Percentiles rank a stretch among this genome's conserved stretches.
Evolutionary conservation across 1,284 basidiomycete genomes (phyloP).

Genomic region (Leccinum pachyderme): DNA sequence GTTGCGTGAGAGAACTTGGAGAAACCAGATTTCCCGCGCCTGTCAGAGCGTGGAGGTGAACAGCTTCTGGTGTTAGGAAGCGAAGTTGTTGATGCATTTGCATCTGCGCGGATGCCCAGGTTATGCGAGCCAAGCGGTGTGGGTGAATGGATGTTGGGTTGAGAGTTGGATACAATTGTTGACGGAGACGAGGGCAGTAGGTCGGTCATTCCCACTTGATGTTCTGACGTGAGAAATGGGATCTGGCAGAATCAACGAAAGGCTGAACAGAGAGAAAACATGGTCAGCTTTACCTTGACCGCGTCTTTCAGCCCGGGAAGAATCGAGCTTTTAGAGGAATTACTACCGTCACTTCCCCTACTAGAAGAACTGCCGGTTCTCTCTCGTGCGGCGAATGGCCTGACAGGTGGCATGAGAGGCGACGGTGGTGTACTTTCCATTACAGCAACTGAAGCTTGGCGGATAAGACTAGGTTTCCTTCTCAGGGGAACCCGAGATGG

Average conservation of each 20-base stretch:
- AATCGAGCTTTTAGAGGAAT: slow-evolving; percentile 35
- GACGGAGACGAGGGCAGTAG: slow-evolving; percentile 78
- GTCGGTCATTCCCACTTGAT: slow-evolving; percentile 66
- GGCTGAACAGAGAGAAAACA: slow-evolving; percentile 1
- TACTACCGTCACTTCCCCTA: slow-evolving; percentile 35
- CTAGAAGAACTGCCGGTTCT: slow-evolving; percentile 49
- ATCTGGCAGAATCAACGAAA: slow-evolving; percentile 41
- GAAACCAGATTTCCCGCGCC: slow-evolving; percentile 21
- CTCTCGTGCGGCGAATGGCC: slow-evolving; percentile 45
- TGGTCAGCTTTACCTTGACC: slow-evolving; percentile 50
- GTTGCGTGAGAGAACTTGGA: slow-evolving; percentile 28
- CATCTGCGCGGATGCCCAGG: slow-evolving; percentile 29
- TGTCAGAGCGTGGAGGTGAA: slow-evolving; percentile 39
- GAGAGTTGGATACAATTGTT: slow-evolving; percentile 46
- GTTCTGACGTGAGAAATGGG: slow-evolving; percentile 63
- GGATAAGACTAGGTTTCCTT: slow-evolving; percentile 42
- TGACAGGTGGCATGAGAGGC: slow-evolving; percentile 41
- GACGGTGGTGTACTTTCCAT: slow-evolving; percentile 38
- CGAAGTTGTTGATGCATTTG: slow-evolving; percentile 32
- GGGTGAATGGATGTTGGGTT: slow-evolving; percentile 41
- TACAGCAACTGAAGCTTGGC: slow-evolving; percentile 46
- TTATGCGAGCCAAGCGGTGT: slow-evolving; percentile 40
- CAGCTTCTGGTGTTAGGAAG: slow-evolving; percentile 42
- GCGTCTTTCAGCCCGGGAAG: slow-evolving; percentile 69
- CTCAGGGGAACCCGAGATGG: slow-evolving; percentile 10